Evolutionary conservation across 73 alveolate genomes (phyloP), one percentile per base, ranked within the genome.

Genomic region (Paramecium pentaurelia): DNA sequence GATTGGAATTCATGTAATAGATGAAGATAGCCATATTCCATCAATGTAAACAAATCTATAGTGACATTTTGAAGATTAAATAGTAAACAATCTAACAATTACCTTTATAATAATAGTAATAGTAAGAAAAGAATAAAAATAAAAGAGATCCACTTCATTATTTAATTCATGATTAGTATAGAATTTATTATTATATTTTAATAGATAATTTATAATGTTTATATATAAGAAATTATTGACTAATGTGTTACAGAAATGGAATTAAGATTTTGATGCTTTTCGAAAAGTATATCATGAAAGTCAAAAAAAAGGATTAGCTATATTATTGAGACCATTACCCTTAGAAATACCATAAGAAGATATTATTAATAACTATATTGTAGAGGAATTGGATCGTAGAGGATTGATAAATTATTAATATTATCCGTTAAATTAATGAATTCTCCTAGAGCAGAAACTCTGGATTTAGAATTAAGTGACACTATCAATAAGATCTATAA

Each of bases 341-440:
- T 8, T 64, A 14, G 84, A 32, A 64, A 64, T 64, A 64, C 84
- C 84, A 64, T 12, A 28, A 32, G 84, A 25, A 64, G 84, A 64
- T 28, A 64, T 64, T 32, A 64, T 64, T 14, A 64, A 34, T 64
- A 64, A 28, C 47, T 12, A 64, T 28, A 64, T 64, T 28, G 84
- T 64, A 9, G 84, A 64, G 28, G 84, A 64, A 64, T 64, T 64
- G 51, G 84, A 64, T 12, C 84, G 51, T 28, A 64, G 84, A 64
- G 84, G 84, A 64, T 64, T 64, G 84, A 64, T 64, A 11, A 64
- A 64, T 64, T 64, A 64, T 64, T 64, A 64, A 64, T 64, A 64
- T 64, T 64, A 64, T 64, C 84, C 84, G 84, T 64, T 64, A 64
- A 64, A 64, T 64, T 64, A 64, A 64, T 64, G 84, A 64, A 64